phyloP scores from a whole-genome alignment of 768 basidiomycete genomes.

The Coprinopsis sp. region DNA sequence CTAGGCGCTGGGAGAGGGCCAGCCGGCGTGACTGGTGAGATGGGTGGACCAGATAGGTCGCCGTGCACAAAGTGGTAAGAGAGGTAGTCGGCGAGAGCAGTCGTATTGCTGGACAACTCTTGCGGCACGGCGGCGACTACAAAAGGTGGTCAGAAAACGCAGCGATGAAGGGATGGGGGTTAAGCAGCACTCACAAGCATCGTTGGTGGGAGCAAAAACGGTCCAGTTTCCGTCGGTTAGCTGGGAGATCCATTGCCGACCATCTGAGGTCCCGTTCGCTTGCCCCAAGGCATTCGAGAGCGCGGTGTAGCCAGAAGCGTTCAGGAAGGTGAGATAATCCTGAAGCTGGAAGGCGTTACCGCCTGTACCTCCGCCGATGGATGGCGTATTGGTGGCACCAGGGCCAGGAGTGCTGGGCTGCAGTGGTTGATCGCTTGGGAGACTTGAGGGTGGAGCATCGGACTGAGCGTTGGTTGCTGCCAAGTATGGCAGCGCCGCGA shows the following conservation, averaged over 20 bases:
- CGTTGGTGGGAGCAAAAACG: slow-evolving; percentile 54
- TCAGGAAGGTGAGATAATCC: slow-evolving; percentile 22
- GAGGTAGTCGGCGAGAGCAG: slow-evolving; percentile 41
- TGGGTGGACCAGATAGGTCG: too few relatives aligned
- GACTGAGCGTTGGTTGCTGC: slow-evolving; percentile 3
- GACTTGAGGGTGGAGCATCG: neutral
- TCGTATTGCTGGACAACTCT: slow-evolving; percentile 16
- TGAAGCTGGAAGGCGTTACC: slow-evolving; percentile 2
- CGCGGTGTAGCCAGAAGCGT: slow-evolving; percentile 34
- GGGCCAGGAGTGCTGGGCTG: neutral
- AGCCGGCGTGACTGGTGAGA: too few relatives aligned
- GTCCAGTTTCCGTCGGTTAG: slow-evolving; percentile 44
- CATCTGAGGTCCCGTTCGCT: slow-evolving; percentile 41
- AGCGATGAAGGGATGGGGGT: neutral
- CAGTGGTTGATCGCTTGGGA: neutral
- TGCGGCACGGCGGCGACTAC: slow-evolving; percentile 31
- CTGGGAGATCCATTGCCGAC: slow-evolving; percentile 37
- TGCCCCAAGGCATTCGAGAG: slow-evolving; percentile 34
- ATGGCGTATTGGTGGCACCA: neutral
- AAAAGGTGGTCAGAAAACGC: slow-evolving; percentile 18
- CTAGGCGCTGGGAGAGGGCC: too few relatives aligned
- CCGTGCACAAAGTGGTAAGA: slow-evolving; percentile 57
- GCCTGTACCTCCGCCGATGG: neutral
- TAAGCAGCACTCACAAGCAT: slow-evolving; percentile 41
- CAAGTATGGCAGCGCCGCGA: slow-evolving; percentile 6